A percentile compares a stretch with the other conserved stretches of the same genome.
These are phyloP conservation scores for Raffaelea ambrosiae DNA, from an alignment of 2,329 filamentous ascomycete species.

Conservation along the genomic window DNA sequence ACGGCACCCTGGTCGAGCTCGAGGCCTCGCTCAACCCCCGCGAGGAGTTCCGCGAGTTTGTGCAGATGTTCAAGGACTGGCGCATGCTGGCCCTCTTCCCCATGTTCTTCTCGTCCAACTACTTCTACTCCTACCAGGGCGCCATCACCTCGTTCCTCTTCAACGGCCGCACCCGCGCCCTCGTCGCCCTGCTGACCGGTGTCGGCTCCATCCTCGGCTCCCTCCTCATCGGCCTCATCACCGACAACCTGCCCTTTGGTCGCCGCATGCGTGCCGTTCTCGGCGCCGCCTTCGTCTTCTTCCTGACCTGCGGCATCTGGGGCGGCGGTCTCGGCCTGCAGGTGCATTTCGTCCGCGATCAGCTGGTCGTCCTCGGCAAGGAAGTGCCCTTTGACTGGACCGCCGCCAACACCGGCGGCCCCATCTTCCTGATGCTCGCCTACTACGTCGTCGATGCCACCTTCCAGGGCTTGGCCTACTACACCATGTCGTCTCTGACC, in stretches of 20 bases:
- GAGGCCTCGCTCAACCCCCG: constrained; percentile 65
- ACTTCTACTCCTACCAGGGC: constrained; percentile 79
- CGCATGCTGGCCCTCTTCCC: neutral
- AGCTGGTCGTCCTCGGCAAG: constrained; percentile 9
- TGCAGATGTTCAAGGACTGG: constrained; percentile 52
- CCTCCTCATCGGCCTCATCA: constrained; percentile 52
- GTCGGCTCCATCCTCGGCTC: constrained; percentile 64
- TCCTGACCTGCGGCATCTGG: constrained; percentile 58
- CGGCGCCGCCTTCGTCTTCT: constrained; percentile 48
- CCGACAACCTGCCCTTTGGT: constrained; percentile 48
- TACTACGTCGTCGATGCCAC: neutral
- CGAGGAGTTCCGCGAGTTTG: constrained; percentile 66
- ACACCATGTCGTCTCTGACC: no score
- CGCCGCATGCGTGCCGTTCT: constrained; percentile 53
- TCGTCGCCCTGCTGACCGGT: constrained; percentile 66
- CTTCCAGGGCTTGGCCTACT: no score
- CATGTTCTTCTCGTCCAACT: constrained; percentile 46
- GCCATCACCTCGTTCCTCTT: constrained; percentile 63
- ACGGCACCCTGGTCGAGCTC: constrained; percentile 55
- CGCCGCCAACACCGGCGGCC: constrained; percentile 14
- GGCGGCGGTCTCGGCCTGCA: constrained; percentile 65
- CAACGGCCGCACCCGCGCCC: constrained; percentile 63
- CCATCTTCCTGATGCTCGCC: constrained; percentile 17
- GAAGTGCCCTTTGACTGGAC: constrained; percentile 19
- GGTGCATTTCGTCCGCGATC: constrained; percentile 32